Evolutionary conservation across 441 rosid species (phyloP), one percentile per base, ranked within the genome.

Genomic region (Gossypium davidsonii): DNA sequence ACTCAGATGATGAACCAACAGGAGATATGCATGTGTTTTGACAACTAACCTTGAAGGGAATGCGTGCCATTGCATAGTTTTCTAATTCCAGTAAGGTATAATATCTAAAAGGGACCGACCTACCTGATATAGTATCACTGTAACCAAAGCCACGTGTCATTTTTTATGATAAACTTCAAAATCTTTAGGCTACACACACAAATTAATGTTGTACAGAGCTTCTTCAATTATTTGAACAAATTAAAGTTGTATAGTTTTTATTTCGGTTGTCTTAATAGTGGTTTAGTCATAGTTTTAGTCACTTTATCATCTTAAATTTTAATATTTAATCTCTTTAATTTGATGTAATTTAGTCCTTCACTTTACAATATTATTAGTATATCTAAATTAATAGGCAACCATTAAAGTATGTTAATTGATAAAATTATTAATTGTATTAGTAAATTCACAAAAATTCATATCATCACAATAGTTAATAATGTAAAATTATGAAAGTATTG

Each of bases 11-110:
- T 6, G 3, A 67, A 21, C 34, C 34, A 31, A 0, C 48, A 21
- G 69, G 15, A 70, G 55, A 21, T 34, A 14, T 17, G 82, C 73
- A 77, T 76, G 72, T 79, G 76, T 67, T 51, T 72, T 69, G 79
- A 72, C 44, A 42, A 0, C 46, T 14, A 14, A 18, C 31, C 21
- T 26, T 12, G 1, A 15, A 25, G 37, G 37, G 4, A n/a, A 10
- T 57, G 61, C 34, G 14, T 23, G 37, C n/a, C 34, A 31, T 51
- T 8, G 20, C 14, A 58, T 0, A 3, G 11, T 48, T 49, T 67
- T 53, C 74, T 49, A 66, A 62, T 67, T 26, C 57, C 57, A 18
- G 67, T 55, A 17, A 66, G 73, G 10, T 57, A 64, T 34, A 51
- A 76, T 39, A 68, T 76, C 79, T 15, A 14, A 10, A 2, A 18